Evolutionary conservation across 768 basidiomycete genomes (phyloP).

Genomic region (Pseudohyphozyma bogoriensis): DNA sequence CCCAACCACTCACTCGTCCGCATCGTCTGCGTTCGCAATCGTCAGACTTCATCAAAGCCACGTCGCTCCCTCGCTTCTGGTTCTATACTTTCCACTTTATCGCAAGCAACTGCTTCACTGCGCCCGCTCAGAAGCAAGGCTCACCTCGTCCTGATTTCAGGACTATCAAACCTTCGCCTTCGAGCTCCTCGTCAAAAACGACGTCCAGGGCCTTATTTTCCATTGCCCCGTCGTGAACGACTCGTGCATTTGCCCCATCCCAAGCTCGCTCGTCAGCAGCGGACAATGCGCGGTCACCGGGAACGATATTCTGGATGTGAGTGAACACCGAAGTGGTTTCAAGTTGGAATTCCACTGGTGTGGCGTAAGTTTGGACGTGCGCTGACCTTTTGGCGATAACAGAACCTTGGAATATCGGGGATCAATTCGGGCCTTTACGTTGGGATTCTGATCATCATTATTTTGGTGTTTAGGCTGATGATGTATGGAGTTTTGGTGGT

Average conservation of each 20-base stretch:
- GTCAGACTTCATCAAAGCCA: slow-evolving; percentile 49
- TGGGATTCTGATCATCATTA: slow-evolving; percentile 45
- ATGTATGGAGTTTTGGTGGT: slow-evolving; percentile 7
- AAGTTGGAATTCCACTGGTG: no score
- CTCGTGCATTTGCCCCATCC: slow-evolving; percentile 47
- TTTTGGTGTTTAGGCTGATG: slow-evolving; percentile 37
- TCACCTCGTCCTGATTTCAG: neutral
- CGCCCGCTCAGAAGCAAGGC: slow-evolving; percentile 35
- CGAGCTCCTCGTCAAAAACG: slow-evolving; percentile 40
- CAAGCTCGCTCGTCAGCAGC: slow-evolving; percentile 43
- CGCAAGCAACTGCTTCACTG: slow-evolving; percentile 43
- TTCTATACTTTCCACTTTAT: slow-evolving; percentile 50
- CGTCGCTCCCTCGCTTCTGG: slow-evolving; percentile 52
- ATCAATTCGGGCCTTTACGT: slow-evolving; percentile 46
- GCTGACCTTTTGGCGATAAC: no score
- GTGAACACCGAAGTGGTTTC: neutral
- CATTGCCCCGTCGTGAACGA: slow-evolving; percentile 41
- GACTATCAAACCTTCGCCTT: slow-evolving; percentile 31
- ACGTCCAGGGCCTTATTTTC: slow-evolving; percentile 46
- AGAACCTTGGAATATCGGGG: slow-evolving; percentile 44
- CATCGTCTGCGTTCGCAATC: no score
- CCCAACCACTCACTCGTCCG: no score
- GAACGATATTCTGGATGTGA: slow-evolving; percentile 43
- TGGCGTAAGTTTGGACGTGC: neutral
- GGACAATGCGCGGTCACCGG: slow-evolving; percentile 46